Evolutionary conservation across 345 rosid species (phyloP).

Genomic region (Brassica incana): DNA sequence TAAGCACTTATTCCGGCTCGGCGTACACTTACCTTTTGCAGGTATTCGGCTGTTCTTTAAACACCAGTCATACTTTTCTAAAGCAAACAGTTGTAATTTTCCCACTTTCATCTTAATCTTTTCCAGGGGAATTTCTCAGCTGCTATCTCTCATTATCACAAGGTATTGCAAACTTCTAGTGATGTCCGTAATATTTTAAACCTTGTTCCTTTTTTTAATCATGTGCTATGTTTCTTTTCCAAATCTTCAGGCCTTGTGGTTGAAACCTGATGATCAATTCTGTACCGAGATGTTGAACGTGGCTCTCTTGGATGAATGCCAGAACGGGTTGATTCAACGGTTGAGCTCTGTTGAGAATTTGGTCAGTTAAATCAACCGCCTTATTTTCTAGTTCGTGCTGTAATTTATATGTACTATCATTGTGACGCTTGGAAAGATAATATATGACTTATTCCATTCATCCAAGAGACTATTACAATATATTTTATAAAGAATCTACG

Average conservation of each 20-base stretch:
- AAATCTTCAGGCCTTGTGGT: conserved; percentile 66
- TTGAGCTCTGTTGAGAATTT: conserved; percentile 45
- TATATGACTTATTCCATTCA: conserved; percentile 26
- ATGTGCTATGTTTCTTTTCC: background rate
- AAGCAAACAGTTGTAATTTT: background rate
- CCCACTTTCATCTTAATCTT: conserved; percentile 7
- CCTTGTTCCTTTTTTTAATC: background rate
- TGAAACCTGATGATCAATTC: conserved; percentile 40
- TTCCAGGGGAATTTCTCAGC: conserved; percentile 75
- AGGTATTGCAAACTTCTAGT: conserved; percentile 46
- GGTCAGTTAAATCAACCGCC: conserved; percentile 27
- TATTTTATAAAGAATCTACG: conserved; percentile 11
- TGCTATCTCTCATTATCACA: conserved; percentile 83
- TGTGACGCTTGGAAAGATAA: conserved; percentile 15
- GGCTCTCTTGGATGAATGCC: conserved; percentile 77
- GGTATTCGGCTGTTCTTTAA: conserved; percentile 46
- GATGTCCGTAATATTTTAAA: background rate
- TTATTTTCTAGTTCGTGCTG: conserved; percentile 14
- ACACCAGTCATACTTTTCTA: conserved; percentile 5
- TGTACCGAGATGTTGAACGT: conserved; percentile 82
- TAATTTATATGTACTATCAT: conserved; percentile 26
- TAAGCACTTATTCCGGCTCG: conserved; percentile 93
- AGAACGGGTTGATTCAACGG: conserved; percentile 55
- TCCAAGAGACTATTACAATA: conserved; percentile 17
- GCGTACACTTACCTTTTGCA: conserved; percentile 95